Conservation (phyloP, 164 flowering plant genomes). For the Chimonanthus salicifolius region DNA sequence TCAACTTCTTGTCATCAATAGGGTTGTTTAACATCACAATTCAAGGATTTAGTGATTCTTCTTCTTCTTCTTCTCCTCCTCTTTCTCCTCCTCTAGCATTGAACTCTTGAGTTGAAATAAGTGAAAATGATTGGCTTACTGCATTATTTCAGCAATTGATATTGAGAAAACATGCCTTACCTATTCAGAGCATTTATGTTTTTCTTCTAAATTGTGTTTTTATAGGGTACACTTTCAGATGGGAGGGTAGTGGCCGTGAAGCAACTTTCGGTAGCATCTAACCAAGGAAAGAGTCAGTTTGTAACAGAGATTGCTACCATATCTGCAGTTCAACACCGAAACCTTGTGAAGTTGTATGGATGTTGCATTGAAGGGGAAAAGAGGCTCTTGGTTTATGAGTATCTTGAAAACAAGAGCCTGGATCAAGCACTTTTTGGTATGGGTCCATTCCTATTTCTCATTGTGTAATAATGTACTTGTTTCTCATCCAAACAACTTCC, state of each 20-base stretch:
- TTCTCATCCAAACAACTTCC: not conserved
- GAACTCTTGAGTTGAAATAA: not conserved
- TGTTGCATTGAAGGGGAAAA: conserved; percentile 55
- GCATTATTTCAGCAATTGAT: not conserved
- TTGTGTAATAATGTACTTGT: not conserved
- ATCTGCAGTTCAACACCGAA: conserved; percentile 46
- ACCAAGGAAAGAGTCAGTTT: conserved; percentile 51
- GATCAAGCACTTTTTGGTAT: conserved; percentile 60
- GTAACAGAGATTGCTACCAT: conserved; percentile 49
- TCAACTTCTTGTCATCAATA: no score
- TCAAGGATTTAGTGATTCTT: not conserved
- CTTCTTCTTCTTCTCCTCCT: not conserved
- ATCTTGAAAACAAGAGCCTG: conserved; percentile 67
- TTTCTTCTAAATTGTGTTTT: not conserved
- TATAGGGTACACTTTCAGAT: conserved; percentile 43
- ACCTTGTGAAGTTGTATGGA: conserved; percentile 48
- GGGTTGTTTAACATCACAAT: no score
- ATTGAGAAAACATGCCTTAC: not conserved
- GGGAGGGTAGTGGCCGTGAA: conserved; percentile 50
- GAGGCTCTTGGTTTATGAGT: conserved; percentile 59
- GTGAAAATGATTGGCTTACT: not conserved
- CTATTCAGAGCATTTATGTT: not conserved
- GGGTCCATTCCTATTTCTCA: not conserved
- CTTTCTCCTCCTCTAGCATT: no score
- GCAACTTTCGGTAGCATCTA: conserved; percentile 50